These are phyloP conservation scores for Phaeomoniella chlamydospora DNA, from an alignment of 2,329 filamentous ascomycete species.

Conservation along the genomic window DNA sequence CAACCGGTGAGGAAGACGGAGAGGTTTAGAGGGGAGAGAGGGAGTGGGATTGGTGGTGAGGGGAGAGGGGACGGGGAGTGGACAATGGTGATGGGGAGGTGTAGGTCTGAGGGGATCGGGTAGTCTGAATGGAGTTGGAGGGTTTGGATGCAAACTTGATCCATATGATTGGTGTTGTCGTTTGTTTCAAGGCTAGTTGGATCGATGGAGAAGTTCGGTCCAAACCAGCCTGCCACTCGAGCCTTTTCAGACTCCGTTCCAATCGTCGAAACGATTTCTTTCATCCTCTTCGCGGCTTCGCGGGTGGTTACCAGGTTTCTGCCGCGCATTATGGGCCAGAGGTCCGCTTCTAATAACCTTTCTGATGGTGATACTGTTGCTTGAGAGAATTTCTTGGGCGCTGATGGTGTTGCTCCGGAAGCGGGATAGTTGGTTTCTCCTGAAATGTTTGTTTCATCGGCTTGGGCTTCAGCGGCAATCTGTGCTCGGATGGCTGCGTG, in stretches of 20 bases:
- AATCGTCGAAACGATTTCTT: conserved; percentile 50
- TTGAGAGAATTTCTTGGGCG: neutral
- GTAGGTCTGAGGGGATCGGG: neutral
- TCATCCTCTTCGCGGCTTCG: conserved; percentile 51
- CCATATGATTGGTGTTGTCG: conserved; percentile 20
- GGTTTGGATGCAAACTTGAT: conserved; percentile 25
- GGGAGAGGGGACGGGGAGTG: conserved; percentile 1
- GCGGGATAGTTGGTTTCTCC: neutral
- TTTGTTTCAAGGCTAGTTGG: conserved; percentile 27
- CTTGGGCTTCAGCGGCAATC: conserved; percentile 47
- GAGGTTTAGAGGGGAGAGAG: conserved; percentile 46
- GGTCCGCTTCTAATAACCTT: conserved; percentile 38
- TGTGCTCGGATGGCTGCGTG: conserved; percentile 49
- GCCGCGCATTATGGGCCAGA: conserved; percentile 47
- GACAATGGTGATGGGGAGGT: conserved; percentile 1
- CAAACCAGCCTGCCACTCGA: conserved; percentile 45
- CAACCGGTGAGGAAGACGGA: conserved; percentile 63
- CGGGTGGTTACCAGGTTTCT: conserved; percentile 50
- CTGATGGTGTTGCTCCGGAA: neutral
- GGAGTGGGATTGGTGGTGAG: neutral
- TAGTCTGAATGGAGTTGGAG: neutral
- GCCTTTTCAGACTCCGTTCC: conserved; percentile 46
- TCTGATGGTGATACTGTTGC: neutral
- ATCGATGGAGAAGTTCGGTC: conserved; percentile 26
- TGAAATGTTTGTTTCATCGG: conserved; percentile 13